Evolutionary conservation across 1,284 basidiomycete genomes (phyloP).

Genomic region (Taiwanofungus camphoratus): DNA sequence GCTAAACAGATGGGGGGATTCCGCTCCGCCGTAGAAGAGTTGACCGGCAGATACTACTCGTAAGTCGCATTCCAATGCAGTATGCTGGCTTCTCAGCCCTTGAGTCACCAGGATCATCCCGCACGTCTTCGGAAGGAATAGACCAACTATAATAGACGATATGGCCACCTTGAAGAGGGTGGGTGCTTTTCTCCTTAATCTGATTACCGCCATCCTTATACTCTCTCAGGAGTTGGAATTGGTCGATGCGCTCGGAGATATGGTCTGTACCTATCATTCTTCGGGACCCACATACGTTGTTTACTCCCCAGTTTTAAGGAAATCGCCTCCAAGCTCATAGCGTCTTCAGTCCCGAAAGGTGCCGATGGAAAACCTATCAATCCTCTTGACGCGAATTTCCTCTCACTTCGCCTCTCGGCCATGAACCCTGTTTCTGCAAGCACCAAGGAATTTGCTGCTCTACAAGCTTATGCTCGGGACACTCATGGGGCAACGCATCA

Average conservation of each 20-base stretch:
- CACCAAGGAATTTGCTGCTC: conserved; percentile 43
- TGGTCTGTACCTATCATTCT: conserved; percentile 31
- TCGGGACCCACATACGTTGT: too few species aligned
- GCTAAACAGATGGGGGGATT: conserved; percentile 34
- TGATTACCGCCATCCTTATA: background rate
- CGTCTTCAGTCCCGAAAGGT: conserved; percentile 34
- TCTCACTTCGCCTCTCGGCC: conserved; percentile 43
- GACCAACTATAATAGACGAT: conserved; percentile 42
- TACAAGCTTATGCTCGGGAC: conserved; percentile 47
- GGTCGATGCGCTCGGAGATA: conserved; percentile 61
- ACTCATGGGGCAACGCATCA: conserved; percentile 53
- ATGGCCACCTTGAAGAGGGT: conserved; percentile 40
- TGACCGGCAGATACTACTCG: conserved; percentile 58
- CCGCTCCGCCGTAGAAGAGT: conserved; percentile 36
- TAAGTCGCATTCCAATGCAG: conserved; percentile 23
- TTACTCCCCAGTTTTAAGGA: too few species aligned
- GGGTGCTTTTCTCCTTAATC: conserved; percentile 5
- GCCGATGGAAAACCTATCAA: conserved; percentile 43
- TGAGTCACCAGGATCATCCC: conserved; percentile 50
- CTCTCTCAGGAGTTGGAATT: conserved; percentile 50
- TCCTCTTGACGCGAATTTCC: conserved; percentile 53
- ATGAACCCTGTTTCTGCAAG: conserved; percentile 44
- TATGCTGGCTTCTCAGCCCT: background rate
- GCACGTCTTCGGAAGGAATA: conserved; percentile 50
- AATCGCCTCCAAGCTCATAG: conserved; percentile 55